Conservation (phyloP, 371 early-diverging fungal genomes). For the Globomyces sp. region DNA sequence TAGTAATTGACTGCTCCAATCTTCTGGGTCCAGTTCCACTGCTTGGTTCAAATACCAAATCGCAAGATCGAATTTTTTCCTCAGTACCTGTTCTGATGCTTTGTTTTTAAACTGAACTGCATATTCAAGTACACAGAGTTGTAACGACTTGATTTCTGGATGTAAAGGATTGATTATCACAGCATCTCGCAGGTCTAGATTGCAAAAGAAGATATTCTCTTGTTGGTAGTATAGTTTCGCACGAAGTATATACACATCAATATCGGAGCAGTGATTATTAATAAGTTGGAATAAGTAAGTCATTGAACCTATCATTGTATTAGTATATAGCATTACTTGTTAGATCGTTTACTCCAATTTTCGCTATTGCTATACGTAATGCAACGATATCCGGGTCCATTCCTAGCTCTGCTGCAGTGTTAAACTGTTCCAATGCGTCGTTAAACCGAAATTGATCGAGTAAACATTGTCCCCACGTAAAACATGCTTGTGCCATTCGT, state of each 20-base stretch:
- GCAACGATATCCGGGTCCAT: conserved; percentile 21
- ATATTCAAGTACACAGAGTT: conserved; percentile 29
- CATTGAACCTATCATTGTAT: not conserved
- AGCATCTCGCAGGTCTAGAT: conserved; percentile 7
- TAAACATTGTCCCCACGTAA: conserved; percentile 40
- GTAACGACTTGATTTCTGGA: conserved; percentile 35
- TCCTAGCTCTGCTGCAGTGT: conserved; percentile 21
- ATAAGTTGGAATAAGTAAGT: conserved; percentile 3
- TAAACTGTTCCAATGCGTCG: conserved; percentile 25
- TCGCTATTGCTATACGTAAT: not conserved
- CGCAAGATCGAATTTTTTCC: conserved; percentile 32
- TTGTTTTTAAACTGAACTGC: conserved; percentile 44
- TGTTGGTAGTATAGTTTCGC: conserved; percentile 37
- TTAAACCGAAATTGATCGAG: conserved; percentile 37
- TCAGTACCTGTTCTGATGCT: conserved; percentile 36
- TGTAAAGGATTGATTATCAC: conserved; percentile 27
- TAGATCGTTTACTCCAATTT: not conserved
- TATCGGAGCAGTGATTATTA: conserved; percentile 8
- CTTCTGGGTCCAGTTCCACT: conserved; percentile 41
- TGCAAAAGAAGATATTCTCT: conserved; percentile 21
- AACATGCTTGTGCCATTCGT: conserved; percentile 27
- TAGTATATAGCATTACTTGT: not conserved
- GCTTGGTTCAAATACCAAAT: conserved; percentile 42
- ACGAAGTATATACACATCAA: conserved; percentile 30
- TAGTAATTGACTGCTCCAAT: conserved; percentile 34